phyloP scores from a whole-genome alignment of 805 yeast genomes.

The Pichia manshurica region DNA sequence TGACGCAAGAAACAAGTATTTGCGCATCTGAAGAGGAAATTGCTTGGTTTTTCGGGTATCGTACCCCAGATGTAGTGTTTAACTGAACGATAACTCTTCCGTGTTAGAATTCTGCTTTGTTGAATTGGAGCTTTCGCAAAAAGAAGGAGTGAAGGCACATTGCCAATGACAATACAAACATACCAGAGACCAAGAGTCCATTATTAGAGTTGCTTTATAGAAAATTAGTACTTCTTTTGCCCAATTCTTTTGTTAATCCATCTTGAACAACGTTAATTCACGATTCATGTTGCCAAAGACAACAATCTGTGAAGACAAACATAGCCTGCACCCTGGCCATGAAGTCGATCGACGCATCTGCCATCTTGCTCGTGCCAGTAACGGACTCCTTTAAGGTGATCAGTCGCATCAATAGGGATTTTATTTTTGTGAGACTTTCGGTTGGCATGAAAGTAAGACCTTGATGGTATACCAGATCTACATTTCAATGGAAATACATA shows the following conservation, averaged over 20 bases:
- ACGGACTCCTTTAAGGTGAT: neutral
- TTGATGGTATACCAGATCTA: too few relatives aligned
- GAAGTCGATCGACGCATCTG: conserved; percentile 7
- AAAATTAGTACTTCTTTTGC: too few relatives aligned
- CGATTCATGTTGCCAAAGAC: neutral
- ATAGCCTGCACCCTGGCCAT: neutral
- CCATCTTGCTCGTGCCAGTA: neutral
- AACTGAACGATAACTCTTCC: neutral
- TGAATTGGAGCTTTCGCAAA: too few relatives aligned
- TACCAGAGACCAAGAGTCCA: conserved; percentile 14
- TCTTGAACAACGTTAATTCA: neutral
- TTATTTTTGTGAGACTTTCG: too few relatives aligned
- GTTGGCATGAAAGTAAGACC: too few relatives aligned
- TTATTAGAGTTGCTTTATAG: neutral
- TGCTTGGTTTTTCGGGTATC: conserved; percentile 21
- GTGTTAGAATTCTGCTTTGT: too few relatives aligned
- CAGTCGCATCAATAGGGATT: too few relatives aligned
- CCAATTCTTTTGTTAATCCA: neutral
- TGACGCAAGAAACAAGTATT: conserved; percentile 28
- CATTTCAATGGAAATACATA: too few relatives aligned
- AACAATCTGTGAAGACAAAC: neutral
- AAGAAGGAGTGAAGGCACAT: too few relatives aligned
- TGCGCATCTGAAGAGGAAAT: conserved; percentile 17
- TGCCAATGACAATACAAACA: neutral
- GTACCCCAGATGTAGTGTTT: conserved; percentile 8